Conservation (phyloP, 371 early-diverging fungal genomes). For the Mucor ambiguus region DNA sequence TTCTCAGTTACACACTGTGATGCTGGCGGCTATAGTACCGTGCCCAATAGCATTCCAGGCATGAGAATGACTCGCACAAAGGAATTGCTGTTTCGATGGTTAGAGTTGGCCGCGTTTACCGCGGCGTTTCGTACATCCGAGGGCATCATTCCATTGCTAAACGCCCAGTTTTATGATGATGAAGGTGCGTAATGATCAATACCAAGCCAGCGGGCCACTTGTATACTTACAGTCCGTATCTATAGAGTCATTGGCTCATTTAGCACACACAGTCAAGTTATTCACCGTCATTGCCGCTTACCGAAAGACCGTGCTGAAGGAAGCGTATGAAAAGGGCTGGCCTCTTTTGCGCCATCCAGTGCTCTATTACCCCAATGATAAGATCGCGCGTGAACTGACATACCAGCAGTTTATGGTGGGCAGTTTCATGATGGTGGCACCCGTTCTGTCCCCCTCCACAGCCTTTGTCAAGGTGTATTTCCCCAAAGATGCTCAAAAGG, state of each 20-base stretch:
- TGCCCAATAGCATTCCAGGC: constrained; percentile 36
- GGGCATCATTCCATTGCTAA: constrained; percentile 47
- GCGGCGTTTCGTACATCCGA: constrained; percentile 52
- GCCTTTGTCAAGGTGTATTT: constrained; percentile 52
- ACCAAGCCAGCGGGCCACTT: background rate
- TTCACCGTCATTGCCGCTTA: constrained; percentile 41
- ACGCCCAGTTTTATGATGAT: constrained; percentile 56
- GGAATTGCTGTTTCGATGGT: constrained; percentile 55
- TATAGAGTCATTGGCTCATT: constrained; percentile 39
- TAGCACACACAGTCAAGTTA: constrained; percentile 41
- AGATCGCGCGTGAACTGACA: constrained; percentile 31
- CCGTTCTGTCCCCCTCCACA: constrained; percentile 36
- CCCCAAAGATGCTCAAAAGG: constrained; percentile 31
- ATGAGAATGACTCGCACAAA: constrained; percentile 34
- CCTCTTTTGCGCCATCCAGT: constrained; percentile 55
- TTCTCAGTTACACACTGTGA: constrained; percentile 52
- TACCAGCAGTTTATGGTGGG: constrained; percentile 46
- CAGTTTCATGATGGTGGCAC: constrained; percentile 39
- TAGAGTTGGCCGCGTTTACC: constrained; percentile 56
- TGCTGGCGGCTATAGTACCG: constrained; percentile 52
- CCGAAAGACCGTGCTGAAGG: constrained; percentile 40
- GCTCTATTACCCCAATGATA: constrained; percentile 52
- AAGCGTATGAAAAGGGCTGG: constrained; percentile 54
- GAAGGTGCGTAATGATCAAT: constrained; percentile 37
- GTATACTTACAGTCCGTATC: background rate